Percentiles rank a stretch among this genome's conserved stretches.
Conservation (phyloP, 495 filamentous ascomycete genomes). For the Schizothecium vesticola region DNA sequence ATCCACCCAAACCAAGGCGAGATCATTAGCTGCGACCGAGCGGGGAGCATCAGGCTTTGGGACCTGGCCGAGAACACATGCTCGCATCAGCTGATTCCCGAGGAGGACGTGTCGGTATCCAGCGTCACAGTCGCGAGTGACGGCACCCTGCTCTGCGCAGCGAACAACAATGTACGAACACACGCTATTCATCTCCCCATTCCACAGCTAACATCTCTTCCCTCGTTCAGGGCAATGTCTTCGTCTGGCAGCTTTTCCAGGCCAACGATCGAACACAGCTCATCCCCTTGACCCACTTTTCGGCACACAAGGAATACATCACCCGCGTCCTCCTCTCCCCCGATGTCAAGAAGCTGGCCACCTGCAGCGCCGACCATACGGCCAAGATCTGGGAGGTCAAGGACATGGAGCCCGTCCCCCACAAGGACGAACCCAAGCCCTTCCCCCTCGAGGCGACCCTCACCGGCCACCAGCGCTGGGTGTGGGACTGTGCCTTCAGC, state of each 20-base stretch:
- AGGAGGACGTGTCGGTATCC: conserved; percentile 86
- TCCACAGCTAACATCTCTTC: background rate
- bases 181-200: background rate
- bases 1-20: conserved; percentile 99
- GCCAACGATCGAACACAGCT: conserved; percentile 79
- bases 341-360: conserved; percentile 94
- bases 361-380: conserved; percentile 95
- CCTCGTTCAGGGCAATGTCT: conserved; percentile 75
- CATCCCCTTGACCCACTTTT: conserved; percentile 85
- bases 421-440: conserved; percentile 36
- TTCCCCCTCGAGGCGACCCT: conserved; percentile 85
- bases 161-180: conserved; percentile 73
- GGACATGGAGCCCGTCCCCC: conserved; percentile 45
- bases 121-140: conserved; percentile 96
- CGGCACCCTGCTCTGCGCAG: conserved; percentile 88
- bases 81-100: conserved; percentile 91
- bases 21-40: conserved; percentile 90
- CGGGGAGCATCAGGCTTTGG: conserved; percentile 92
- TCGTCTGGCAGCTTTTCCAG: conserved; percentile 89
- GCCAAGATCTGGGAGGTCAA: conserved; percentile 96
- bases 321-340: conserved; percentile 93
- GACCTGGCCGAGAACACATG: conserved; percentile 96
- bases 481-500: conserved; percentile 98
- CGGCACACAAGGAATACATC: conserved; percentile 88
- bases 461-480: conserved; percentile 94